phyloP scores from a whole-genome alignment of 768 basidiomycete genomes.

The Leccinum fibrillosum region DNA sequence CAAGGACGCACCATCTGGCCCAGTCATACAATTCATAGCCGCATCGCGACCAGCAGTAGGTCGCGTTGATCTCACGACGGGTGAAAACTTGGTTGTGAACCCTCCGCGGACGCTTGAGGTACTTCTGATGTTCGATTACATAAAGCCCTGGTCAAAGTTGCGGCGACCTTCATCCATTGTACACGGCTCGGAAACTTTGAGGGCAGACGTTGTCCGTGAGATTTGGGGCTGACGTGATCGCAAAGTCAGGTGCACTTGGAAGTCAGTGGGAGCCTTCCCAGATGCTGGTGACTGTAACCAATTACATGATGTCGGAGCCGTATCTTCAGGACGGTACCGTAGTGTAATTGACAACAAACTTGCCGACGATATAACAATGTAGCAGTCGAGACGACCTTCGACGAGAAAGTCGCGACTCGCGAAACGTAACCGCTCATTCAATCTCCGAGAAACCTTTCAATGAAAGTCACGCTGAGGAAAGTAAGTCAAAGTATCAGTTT shows the following conservation, averaged over 20 bases:
- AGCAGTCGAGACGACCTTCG: too few species aligned
- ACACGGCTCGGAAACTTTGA: background rate
- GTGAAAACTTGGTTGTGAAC: background rate
- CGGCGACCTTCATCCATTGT: background rate
- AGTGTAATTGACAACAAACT: too few species aligned
- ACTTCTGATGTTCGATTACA: background rate
- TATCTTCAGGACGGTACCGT: too few species aligned
- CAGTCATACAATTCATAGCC: background rate
- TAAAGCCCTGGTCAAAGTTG: background rate
- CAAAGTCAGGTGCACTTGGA: too few species aligned
- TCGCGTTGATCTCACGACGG: background rate
- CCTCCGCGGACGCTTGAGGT: background rate
- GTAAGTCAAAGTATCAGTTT: too few species aligned
- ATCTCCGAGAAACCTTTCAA: too few species aligned
- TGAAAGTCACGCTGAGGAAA: too few species aligned
- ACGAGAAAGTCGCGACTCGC: too few species aligned
- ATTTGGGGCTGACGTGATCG: background rate
- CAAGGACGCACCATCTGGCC: background rate
- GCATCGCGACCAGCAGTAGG: background rate
- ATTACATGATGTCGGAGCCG: background rate
- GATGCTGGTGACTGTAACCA: background rate
- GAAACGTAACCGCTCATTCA: too few species aligned
- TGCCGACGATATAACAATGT: too few species aligned
- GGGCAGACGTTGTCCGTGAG: background rate
- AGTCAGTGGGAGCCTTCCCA: background rate